Evolutionary conservation across 495 filamentous ascomycete genomes (phyloP).

Genomic region (Hypoxylon rickii): DNA sequence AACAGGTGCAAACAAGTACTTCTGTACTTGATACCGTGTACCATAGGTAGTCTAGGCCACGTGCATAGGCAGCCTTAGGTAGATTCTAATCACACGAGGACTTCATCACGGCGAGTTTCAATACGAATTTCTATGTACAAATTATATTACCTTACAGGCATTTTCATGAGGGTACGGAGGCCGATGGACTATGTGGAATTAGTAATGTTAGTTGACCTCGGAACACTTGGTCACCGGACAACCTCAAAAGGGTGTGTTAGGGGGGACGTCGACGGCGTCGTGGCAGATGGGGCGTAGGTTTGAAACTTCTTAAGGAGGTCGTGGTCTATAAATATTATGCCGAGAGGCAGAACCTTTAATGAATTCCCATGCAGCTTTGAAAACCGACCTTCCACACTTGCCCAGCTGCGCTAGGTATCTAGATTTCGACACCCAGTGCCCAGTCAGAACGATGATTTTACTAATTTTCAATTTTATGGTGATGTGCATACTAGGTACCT

Average conservation of each 20-base stretch:
- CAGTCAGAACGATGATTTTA: too few species aligned
- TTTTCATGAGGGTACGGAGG: conserved; percentile 26
- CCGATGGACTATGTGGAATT: conserved; percentile 20
- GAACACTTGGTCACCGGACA: background rate
- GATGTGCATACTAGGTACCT: background rate
- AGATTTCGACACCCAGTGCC: too few species aligned
- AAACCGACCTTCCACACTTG: too few species aligned
- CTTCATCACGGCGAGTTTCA: too few species aligned
- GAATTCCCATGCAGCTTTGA: too few species aligned
- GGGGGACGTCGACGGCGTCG: conserved; percentile 6
- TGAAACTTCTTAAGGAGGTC: conserved; percentile 18
- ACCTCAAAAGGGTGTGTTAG: too few species aligned
- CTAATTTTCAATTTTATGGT: background rate
- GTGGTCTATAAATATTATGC: conserved; percentile 14
- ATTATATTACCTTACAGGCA: conserved; percentile 35
- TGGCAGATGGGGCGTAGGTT: conserved; percentile 7
- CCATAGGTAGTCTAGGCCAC: conserved; percentile 17
- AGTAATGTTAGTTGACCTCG: conserved; percentile 16
- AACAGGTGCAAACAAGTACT: too few species aligned
- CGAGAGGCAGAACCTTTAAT: conserved; percentile 16
- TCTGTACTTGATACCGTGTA: too few species aligned
- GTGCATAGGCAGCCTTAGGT: conserved; percentile 5
- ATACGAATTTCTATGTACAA: conserved; percentile 33
- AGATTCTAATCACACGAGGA: conserved; percentile 27
- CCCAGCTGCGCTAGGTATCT: too few species aligned